Conservation (phyloP, 495 filamentous ascomycete genomes). For the Lichenothelia convexa region DNA sequence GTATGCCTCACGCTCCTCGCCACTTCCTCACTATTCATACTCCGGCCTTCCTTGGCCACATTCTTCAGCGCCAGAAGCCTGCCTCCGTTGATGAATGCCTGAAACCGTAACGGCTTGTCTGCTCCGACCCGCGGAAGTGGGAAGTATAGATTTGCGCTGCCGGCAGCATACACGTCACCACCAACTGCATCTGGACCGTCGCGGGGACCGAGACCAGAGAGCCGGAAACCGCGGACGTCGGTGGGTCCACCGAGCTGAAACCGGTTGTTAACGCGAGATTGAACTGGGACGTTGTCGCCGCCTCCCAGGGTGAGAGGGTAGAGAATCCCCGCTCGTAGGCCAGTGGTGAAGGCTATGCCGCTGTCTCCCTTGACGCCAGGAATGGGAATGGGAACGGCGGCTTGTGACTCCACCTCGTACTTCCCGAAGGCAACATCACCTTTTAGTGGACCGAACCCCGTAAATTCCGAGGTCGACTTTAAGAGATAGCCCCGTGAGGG, state of each 20-base stretch:
- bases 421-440: slow-evolving; percentile 89
- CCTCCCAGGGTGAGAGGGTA: slow-evolving; percentile 40
- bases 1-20: slow-evolving; percentile 32
- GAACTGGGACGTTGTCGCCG: slow-evolving; percentile 28
- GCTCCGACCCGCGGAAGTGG: slow-evolving; percentile 63
- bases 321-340: slow-evolving; percentile 43
- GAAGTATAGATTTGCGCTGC: slow-evolving; percentile 62
- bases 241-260: slow-evolving; percentile 90
- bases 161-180: slow-evolving; percentile 80
- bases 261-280: slow-evolving; percentile 77
- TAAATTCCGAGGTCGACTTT: slow-evolving; percentile 61
- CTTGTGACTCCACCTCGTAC: slow-evolving; percentile 62
- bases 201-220: slow-evolving; percentile 71
- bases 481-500: slow-evolving; percentile 62
- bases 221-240: slow-evolving; percentile 82
- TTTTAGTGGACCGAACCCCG: slow-evolving; percentile 64
- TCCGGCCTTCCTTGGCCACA: slow-evolving; percentile 24
- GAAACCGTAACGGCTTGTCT: slow-evolving; percentile 70
- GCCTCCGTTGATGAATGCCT: slow-evolving; percentile 82
- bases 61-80: slow-evolving; percentile 59
- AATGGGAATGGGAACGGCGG: slow-evolving; percentile 49
- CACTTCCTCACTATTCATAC: slow-evolving; percentile 36
- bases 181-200: slow-evolving; percentile 74
- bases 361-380: slow-evolving; percentile 47
- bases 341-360: slow-evolving; percentile 53